phyloP scores from a whole-genome alignment of 2,329 filamentous ascomycete genomes.

The Sclerotinia glacialis region DNA sequence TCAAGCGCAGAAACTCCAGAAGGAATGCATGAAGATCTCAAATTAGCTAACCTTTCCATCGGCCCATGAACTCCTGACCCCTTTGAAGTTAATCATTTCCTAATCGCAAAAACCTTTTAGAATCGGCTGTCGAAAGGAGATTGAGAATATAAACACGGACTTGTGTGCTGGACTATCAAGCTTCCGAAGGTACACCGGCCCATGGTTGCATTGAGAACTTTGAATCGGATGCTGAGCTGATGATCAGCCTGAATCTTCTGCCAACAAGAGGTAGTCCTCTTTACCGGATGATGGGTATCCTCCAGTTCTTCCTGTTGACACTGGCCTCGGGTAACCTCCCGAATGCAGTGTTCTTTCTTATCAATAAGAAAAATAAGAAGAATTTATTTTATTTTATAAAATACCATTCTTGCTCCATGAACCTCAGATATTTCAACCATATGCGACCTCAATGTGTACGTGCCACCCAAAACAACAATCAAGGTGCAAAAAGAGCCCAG shows the following conservation, averaged over 20 bases:
- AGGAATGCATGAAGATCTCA: not conserved
- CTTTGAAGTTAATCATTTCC: not conserved
- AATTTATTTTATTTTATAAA: too few relatives aligned
- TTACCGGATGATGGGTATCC: not conserved
- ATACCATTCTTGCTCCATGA: conserved; percentile 31
- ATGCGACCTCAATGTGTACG: conserved; percentile 29
- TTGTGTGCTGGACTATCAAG: not conserved
- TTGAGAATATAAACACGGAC: not conserved
- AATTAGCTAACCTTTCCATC: not conserved
- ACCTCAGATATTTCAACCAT: conserved; percentile 33
- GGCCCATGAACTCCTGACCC: not conserved
- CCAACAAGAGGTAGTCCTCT: not conserved
- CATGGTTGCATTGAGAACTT: not conserved
- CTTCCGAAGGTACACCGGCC: not conserved
- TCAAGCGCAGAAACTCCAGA: not conserved
- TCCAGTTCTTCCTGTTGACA: not conserved
- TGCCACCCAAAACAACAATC: conserved; percentile 25
- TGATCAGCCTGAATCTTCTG: not conserved
- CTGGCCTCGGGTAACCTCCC: not conserved
- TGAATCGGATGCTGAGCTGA: not conserved
- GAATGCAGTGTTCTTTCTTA: not conserved
- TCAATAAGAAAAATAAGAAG: conserved; percentile 3
- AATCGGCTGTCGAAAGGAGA: not conserved
- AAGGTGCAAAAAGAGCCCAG: conserved; percentile 25
- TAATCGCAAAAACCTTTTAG: not conserved